Conservation (phyloP, 1,139 yeast species). For the Zygosaccharomyces sapae region DNA sequence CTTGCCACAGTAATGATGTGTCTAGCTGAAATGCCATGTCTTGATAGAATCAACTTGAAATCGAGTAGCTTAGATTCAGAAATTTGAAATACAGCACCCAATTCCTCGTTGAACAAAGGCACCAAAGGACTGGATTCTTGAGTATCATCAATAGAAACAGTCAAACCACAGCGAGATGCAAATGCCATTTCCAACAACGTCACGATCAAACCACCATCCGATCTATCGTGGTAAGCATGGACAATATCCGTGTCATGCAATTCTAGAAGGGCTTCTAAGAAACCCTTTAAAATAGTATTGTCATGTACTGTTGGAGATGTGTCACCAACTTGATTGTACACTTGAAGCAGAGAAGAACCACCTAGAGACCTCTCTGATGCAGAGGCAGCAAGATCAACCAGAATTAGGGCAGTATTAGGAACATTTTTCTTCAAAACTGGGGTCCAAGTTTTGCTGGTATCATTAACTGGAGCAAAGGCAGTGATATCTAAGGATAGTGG, state of each 20-base stretch:
- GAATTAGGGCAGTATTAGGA: constrained; percentile 61
- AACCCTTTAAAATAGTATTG: constrained; percentile 55
- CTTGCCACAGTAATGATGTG: constrained; percentile 63
- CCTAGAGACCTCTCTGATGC: constrained; percentile 61
- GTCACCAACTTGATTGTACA: constrained; percentile 80
- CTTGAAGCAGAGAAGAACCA: constrained; percentile 94
- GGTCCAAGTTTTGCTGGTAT: constrained; percentile 93
- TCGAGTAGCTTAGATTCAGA: constrained; percentile 47
- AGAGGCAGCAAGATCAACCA: constrained; percentile 72
- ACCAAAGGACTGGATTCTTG: constrained; percentile 41
- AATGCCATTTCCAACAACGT: constrained; percentile 94
- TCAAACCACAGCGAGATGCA: constrained; percentile 85
- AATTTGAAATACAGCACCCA: constrained; percentile 96
- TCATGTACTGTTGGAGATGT: constrained; percentile 81
- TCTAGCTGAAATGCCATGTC: constrained; percentile 55
- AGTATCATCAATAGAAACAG: constrained; percentile 39
- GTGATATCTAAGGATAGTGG: constrained; percentile 92
- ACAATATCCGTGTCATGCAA: constrained; percentile 67
- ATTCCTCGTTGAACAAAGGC: constrained; percentile 83
- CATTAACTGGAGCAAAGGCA: constrained; percentile 81
- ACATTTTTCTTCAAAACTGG: constrained; percentile 61
- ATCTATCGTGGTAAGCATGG: constrained; percentile 89
- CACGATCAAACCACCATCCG: constrained; percentile 93
- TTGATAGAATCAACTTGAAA: constrained; percentile 52
- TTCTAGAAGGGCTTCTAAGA: constrained; percentile 62